Base-by-base conservation (phyloP, 495 filamentous ascomycete genomes). In the Lichenothelia convexa region DNA sequence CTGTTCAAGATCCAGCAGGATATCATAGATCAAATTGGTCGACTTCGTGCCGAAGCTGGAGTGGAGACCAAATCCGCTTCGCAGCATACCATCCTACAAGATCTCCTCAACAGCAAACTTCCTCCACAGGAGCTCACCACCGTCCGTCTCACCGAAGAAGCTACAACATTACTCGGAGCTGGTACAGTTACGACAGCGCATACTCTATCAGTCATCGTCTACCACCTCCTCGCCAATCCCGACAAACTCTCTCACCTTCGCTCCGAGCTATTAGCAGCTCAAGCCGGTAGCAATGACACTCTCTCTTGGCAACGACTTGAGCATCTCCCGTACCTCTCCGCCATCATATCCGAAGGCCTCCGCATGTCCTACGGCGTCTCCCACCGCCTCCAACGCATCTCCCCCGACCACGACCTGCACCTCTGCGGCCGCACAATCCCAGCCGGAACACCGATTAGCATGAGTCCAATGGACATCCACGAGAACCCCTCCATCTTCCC, bases 291-390 rank as follows among this genome's bases (percentile, higher is more conserved):
- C 15, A 22, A 23, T 1, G n/a, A 11, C 39, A 6, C 17, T 9
- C 26, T 48, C 9, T 42, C 56, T 5, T 63, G 54, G 56, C 38
- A 40, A 16, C 49, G 61, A 20, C 51, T 73, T 17, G 66, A 73
- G 38, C 36, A 57, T 18, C 47, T 73, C 17, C 64, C 69, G 0
- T 70, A 70, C 42, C 41, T 74, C 35, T 51, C 43, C 5, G 68
- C 52, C 7, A 53, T 59, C 0, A 50, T 73, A 11, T 44, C 51
- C 18, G 71, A 74, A 48, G 48, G 49, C 1, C 44, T 71, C 7
- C 62, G 70, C 1, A 34, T 68, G 1, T 52, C 49, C 6, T 40
- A 41, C 18, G 41, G 41, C 16, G 36, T 44, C 2, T 26, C 36
- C 13, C 20, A 29, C 16, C 41, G 41, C 20, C 19, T 34, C 30